Base-by-base conservation (phyloP, 495 filamentous ascomycete species). In the Rusavskia elegans region DNA sequence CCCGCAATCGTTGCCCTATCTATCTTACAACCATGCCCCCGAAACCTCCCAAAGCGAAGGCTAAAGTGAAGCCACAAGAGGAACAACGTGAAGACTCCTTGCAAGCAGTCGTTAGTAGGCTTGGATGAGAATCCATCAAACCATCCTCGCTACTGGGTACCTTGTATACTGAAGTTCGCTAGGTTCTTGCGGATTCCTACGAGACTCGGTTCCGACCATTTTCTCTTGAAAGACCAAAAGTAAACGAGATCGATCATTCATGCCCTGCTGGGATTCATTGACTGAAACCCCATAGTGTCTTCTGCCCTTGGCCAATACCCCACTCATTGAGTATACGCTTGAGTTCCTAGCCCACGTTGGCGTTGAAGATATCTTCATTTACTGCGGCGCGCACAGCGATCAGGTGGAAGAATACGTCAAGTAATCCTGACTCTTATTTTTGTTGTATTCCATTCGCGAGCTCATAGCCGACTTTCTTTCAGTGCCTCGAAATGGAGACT, bases 321-420 rank as follows among this genome's bases (percentile, higher is more conserved):
- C 93, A 19, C 71, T 97, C 51, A 95, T 99, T 67, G 90, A 97
- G 68, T 96, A 99, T 64, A 95, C 90, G 3, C 79, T 96, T 55
- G 92, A 99, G 64, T 96, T 92, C 64, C 82, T 99, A 0, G 89
- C 90, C 48, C 86, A 86, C 75, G 85, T 89, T 36, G 90, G 89
- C 32, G 87, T 96, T 1, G 78, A 90, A 55, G 89, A 96, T 36
- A 81, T 96, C 38, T 92, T 87, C 62, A 75, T 99, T 53, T 97
- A 95, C 65, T 89, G 83, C 55, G 86, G 87, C 41, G 81, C 85
- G 21, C 92, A 99, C 62, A 84, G 83, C n/a, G 83, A 90, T 39
- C 77, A 89, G 60, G 72, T 99, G 54, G 92, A 96, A 66, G 72
- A 76, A 60, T 92, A 95, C 61, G 82, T 97, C 63, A 71, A 75